phyloP scores from a whole-genome alignment of 2,329 filamentous ascomycete genomes.

The Epichloe sibirici region DNA sequence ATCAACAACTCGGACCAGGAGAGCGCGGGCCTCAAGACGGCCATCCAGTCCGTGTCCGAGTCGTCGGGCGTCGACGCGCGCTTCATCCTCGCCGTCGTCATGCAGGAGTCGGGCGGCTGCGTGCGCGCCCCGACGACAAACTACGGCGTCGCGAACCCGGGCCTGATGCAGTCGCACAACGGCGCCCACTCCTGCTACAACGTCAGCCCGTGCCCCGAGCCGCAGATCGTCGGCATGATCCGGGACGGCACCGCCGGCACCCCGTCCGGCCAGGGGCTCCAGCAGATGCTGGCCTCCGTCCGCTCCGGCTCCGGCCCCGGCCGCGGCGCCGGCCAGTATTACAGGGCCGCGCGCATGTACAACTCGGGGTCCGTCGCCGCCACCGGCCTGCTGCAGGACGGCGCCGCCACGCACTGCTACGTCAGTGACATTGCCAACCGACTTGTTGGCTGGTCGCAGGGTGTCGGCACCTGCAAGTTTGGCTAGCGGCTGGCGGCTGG shows the following conservation, averaged over 20 bases:
- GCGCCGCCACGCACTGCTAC: constrained; percentile 36
- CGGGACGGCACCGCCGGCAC: constrained; percentile 31
- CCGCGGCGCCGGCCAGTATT: constrained; percentile 19
- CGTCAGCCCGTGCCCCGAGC: constrained; percentile 16
- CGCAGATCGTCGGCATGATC: constrained; percentile 19
- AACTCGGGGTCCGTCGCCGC: constrained; percentile 32
- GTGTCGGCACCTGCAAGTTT: background rate
- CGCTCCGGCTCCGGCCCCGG: constrained; percentile 11
- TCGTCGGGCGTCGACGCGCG: constrained; percentile 22
- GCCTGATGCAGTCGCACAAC: constrained; percentile 27
- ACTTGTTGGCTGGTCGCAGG: constrained; percentile 2
- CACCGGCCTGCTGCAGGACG: constrained; percentile 24
- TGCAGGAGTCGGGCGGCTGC: constrained; percentile 33
- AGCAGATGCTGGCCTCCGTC: constrained; percentile 22
- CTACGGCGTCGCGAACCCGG: constrained; percentile 29
- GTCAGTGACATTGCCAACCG: constrained; percentile 31
- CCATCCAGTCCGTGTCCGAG: constrained; percentile 20
- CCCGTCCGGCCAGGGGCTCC: constrained; percentile 27
- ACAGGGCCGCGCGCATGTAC: constrained; percentile 35
- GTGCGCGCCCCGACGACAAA: constrained; percentile 28
- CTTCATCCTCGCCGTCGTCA: constrained; percentile 30
- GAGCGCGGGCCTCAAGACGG: constrained; percentile 14
- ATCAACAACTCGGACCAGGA: constrained; percentile 9
- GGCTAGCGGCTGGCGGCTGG: background rate
- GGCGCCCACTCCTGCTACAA: constrained; percentile 24